A percentile compares a stretch with the other conserved stretches of the same genome.
phyloP scores from a whole-genome alignment of 495 filamentous ascomycete species.

The Talaromyces trachyspermus region DNA sequence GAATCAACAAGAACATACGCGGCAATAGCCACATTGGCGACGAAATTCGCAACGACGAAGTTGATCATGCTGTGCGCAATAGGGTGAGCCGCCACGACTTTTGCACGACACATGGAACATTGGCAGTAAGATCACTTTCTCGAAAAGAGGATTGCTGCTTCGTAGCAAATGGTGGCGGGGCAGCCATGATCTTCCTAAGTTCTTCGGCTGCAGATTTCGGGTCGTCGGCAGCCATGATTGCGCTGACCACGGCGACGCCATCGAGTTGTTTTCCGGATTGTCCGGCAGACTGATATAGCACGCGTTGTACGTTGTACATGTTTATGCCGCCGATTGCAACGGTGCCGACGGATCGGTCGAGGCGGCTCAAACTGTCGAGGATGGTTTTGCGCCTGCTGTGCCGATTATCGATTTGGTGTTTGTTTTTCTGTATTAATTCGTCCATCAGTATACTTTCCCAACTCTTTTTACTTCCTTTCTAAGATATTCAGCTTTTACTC shows the following conservation, averaged over 20 bases:
- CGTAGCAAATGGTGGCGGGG: conserved; percentile 41
- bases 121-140: conserved; percentile 30
- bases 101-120: conserved; percentile 49
- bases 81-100: conserved; percentile 55
- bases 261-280: conserved; percentile 51
- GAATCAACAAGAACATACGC: conserved; percentile 34
- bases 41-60: conserved; percentile 85
- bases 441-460: too few relatives aligned
- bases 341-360: conserved; percentile 41
- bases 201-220: conserved; percentile 52
- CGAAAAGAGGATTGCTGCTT: conserved; percentile 16
- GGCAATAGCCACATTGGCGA: conserved; percentile 78
- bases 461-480: too few relatives aligned
- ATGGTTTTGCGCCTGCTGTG: conserved; percentile 66
- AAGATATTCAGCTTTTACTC: too few relatives aligned
- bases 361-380: conserved; percentile 47
- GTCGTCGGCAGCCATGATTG: conserved; percentile 66
- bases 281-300: conserved; percentile 57
- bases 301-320: conserved; percentile 61
- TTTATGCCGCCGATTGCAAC: conserved; percentile 91
- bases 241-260: conserved; percentile 85
- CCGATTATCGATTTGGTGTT: conserved; percentile 82
- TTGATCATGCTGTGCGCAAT: conserved; percentile 97
- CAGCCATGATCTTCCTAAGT: conserved; percentile 44
- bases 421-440: conserved; percentile 30